These are phyloP conservation scores for Rhodotorula paludigena DNA, from an alignment of 768 basidiomycete genomes.

Conservation along the genomic window DNA sequence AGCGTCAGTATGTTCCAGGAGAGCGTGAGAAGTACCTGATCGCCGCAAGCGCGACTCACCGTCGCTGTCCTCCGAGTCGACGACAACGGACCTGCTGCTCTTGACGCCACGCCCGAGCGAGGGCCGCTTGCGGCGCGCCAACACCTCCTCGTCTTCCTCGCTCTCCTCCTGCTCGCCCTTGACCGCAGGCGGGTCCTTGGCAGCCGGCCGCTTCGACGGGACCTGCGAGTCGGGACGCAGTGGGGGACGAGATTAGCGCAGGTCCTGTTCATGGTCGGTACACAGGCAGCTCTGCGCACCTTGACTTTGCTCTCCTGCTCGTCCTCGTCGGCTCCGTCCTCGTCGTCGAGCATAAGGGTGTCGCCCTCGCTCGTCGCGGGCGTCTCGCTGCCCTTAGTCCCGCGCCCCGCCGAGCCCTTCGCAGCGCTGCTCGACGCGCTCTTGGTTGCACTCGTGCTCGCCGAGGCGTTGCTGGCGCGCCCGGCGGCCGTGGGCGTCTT, in stretches of 20 bases:
- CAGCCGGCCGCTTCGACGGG: not conserved
- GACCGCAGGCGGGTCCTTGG: not conserved
- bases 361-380: constrained; percentile 12
- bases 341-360: not conserved
- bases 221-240: not conserved
- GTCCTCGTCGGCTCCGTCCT: not conserved
- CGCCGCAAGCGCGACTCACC: not conserved
- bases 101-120: not conserved
- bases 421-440: not conserved
- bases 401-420: not conserved
- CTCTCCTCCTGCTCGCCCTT: not conserved
- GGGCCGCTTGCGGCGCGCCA: not conserved
- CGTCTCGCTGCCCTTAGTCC: not conserved
- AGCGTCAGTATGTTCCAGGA: not conserved
- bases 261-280: not conserved
- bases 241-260: not conserved
- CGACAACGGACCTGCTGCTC: not conserved
- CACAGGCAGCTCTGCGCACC: not conserved
- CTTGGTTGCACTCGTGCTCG: not conserved
- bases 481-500: not conserved
- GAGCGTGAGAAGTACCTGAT: no score
- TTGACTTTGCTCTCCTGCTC: not conserved
- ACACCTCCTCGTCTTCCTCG: not conserved
- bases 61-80: constrained; percentile 9
- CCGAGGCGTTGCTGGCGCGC: no score